phyloP scores from a whole-genome alignment of 2,329 filamentous ascomycete species.

The Fusarium nelsonii region DNA sequence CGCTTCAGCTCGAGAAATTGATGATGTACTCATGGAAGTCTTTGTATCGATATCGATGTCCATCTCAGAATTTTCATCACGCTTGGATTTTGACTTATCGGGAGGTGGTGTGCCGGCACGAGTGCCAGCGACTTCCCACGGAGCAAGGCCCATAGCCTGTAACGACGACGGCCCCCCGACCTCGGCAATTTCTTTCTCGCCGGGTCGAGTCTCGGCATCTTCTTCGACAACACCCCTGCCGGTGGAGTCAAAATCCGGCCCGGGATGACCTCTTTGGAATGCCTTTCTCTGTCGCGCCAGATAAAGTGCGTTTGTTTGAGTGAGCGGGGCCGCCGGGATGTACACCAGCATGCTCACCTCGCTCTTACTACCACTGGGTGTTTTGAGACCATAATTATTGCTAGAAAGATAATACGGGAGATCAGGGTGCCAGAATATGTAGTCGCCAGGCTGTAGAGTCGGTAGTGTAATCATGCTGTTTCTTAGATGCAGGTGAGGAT shows the following conservation, averaged over 20 bases:
- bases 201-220: constrained; percentile 62
- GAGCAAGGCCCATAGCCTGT: constrained; percentile 69
- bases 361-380: constrained; percentile 45
- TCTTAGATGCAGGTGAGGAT: constrained; percentile 67
- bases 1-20: constrained; percentile 58
- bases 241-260: constrained; percentile 68
- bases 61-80: constrained; percentile 49
- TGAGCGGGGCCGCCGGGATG: constrained; percentile 67
- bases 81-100: constrained; percentile 39
- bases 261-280: constrained; percentile 66
- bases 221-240: constrained; percentile 63
- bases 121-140: constrained; percentile 59
- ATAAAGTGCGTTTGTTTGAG: constrained; percentile 69
- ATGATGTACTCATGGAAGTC: constrained; percentile 44
- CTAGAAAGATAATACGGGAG: constrained; percentile 67
- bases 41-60: constrained; percentile 43
- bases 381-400: constrained; percentile 50
- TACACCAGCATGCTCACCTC: constrained; percentile 66
- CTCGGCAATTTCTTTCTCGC: constrained; percentile 64
- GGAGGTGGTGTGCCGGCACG: constrained; percentile 48
- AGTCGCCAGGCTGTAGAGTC: constrained; percentile 67
- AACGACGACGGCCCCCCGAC: constrained; percentile 64
- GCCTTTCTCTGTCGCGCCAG: constrained; percentile 69
- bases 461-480: constrained; percentile 68
- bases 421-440: constrained; percentile 70